Evolutionary conservation across 345 rosid genomes (phyloP), one percentile per base, ranked within the genome.

Genomic region (Atalantia buxifolia): DNA sequence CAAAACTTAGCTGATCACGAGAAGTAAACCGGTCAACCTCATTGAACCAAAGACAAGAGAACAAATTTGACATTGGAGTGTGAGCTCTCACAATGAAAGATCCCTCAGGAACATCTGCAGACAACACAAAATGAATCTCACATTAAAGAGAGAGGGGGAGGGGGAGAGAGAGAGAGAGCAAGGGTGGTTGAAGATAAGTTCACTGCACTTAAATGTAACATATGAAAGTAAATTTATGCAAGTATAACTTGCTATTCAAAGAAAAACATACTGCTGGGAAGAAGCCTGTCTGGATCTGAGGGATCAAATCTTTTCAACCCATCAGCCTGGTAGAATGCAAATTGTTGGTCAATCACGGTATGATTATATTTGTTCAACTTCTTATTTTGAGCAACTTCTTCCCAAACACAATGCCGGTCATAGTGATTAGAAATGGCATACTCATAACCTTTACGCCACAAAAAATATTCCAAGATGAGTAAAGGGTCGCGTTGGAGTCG

Each of bases 21-120:
- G 98, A 90, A 81, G 99, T 96, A 79, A 96, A 96, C 45, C 93
- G 97, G 38, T 92, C 98, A 61, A 96, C 97, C 86, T 96, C 99
- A 53, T 96, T 96, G 89, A 91, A 96, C 99, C 99, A 96, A 33
- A 96, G 98, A 82, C 99, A 94, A 6, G 99, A 96, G 81, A 96
- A 96, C 69, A 96, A 85, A 79, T 96, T 96, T 21, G 99, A 92
- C 99, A 96, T 92, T 2, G 98, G 99, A 38, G 98, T 94, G 83
- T 96, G 99, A 0, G 97, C 99, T 82, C 98, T 84, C 16, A 94
- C 91, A 36, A 96, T 96, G 79, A 96, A 88, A 67, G 98, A 94
- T 16, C 99, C 99, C 86, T 90, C 99, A 21, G 99, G 99, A 59
- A 96, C 99, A 94, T 96, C 99, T 96, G 90, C 38, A 63, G 40